These are phyloP conservation scores for Exophiala mesophila DNA, from an alignment of 2,329 filamentous ascomycete genomes.

Conservation along the genomic window DNA sequence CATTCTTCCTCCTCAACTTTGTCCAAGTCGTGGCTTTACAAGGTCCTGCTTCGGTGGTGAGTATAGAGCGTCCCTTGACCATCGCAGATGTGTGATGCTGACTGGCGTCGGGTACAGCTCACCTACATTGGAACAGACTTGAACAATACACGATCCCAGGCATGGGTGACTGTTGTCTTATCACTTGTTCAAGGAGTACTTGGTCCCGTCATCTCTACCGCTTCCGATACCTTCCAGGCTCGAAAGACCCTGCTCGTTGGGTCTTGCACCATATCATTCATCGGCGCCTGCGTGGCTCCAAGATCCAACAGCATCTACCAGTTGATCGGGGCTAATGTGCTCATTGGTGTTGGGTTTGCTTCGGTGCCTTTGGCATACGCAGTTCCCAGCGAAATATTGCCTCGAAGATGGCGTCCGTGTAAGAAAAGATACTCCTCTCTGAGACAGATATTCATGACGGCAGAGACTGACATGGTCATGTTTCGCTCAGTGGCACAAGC, in stretches of 20 bases:
- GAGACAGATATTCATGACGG: no score
- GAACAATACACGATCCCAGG: neutral
- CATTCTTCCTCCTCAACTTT: conserved; percentile 10
- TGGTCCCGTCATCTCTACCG: conserved; percentile 12
- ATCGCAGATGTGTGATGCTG: neutral
- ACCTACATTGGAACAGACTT: conserved; percentile 12
- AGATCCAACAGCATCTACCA: conserved; percentile 9
- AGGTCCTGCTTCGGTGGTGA: conserved; percentile 6
- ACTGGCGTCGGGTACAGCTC: conserved; percentile 4
- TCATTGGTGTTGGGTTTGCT: conserved; percentile 16
- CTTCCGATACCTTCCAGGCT: conserved; percentile 16
- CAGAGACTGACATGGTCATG: no score
- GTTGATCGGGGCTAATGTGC: conserved; percentile 8
- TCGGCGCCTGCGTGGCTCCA: conserved; percentile 12
- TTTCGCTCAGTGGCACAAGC: conserved; percentile 5
- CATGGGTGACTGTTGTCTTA: conserved; percentile 10
- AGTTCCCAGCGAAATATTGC: conserved; percentile 18
- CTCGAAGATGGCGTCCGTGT: conserved; percentile 17
- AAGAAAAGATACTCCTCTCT: no score
- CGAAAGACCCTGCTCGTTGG: conserved; percentile 14
- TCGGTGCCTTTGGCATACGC: conserved; percentile 10
- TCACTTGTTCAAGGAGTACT: conserved; percentile 15
- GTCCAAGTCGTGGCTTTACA: conserved; percentile 9
- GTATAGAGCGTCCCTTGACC: neutral
- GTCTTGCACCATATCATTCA: conserved; percentile 6